Evolutionary conservation across 2,329 filamentous ascomycete species (phyloP).

Genomic region (Aureobasidium sp.): DNA sequence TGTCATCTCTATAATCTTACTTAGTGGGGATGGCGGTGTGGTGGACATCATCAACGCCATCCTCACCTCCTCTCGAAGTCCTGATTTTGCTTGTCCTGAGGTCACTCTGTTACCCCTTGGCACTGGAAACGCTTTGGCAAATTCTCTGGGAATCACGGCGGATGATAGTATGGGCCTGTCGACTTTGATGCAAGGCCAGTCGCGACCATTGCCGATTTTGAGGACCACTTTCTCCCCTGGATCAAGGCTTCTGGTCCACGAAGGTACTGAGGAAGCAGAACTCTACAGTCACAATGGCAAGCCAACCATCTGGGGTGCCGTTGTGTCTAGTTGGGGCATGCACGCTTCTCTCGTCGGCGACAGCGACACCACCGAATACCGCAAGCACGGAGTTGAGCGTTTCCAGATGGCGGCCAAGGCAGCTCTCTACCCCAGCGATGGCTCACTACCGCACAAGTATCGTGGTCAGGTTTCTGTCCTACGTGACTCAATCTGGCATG

Average conservation of each 20-base stretch:
- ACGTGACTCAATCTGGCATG: slow-evolving; percentile 28
- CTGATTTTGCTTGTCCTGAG: slow-evolving; percentile 44
- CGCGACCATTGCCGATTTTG: slow-evolving; percentile 38
- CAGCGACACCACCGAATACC: slow-evolving; percentile 76
- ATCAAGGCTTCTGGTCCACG: slow-evolving; percentile 36
- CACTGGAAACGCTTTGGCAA: slow-evolving; percentile 44
- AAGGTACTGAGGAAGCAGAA: slow-evolving; percentile 38
- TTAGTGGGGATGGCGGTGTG: slow-evolving; percentile 83
- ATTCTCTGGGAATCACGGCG: slow-evolving; percentile 35
- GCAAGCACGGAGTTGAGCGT: slow-evolving; percentile 66
- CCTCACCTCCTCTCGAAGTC: slow-evolving; percentile 24
- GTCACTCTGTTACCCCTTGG: slow-evolving; percentile 50
- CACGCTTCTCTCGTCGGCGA: slow-evolving; percentile 86
- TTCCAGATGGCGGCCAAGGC: slow-evolving; percentile 81
- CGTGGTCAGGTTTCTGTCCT: slow-evolving; percentile 45
- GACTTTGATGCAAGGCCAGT: slow-evolving; percentile 30
- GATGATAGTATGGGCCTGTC: slow-evolving; percentile 34
- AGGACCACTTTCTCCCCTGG: slow-evolving; percentile 39
- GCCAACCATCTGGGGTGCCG: slow-evolving; percentile 56
- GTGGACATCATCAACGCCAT: slow-evolving; percentile 74
- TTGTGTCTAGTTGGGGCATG: slow-evolving; percentile 85
- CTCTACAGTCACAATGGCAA: slow-evolving; percentile 26
- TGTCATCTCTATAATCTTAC: slow-evolving; percentile 60
- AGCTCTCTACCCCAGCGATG: slow-evolving; percentile 55
- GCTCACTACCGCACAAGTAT: slow-evolving; percentile 50